Evolutionary conservation across 2,329 filamentous ascomycete genomes (phyloP).

Genomic region (Trichophyton schoenleinii): DNA sequence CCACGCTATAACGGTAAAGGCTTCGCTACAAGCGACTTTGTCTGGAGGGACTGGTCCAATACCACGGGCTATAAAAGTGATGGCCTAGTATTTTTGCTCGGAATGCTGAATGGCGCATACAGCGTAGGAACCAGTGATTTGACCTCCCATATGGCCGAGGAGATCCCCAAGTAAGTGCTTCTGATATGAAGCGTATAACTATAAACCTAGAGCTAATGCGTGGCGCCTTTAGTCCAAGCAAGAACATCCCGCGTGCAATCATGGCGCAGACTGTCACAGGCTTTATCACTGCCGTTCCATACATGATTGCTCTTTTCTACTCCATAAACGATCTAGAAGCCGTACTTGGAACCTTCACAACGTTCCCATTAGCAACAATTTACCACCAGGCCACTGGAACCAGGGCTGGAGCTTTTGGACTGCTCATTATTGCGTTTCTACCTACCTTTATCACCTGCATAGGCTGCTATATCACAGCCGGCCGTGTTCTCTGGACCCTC

Average conservation of each 20-base stretch:
- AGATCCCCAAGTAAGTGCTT: constrained; percentile 38
- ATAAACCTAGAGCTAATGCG: neutral
- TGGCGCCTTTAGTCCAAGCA: constrained; percentile 20
- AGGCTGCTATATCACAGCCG: constrained; percentile 48
- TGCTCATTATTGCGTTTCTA: constrained; percentile 46
- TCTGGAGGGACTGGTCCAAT: constrained; percentile 46
- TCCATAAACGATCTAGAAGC: constrained; percentile 35
- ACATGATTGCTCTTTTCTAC: constrained; percentile 41
- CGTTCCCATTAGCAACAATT: constrained; percentile 37
- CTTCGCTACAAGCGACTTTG: constrained; percentile 40
- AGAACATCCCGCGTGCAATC: constrained; percentile 40
- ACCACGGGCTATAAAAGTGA: constrained; percentile 33
- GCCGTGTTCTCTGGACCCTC: constrained; percentile 48
- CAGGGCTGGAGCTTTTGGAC: constrained; percentile 42
- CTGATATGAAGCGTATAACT: neutral
- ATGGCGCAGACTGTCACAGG: constrained; percentile 38
- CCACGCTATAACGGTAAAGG: constrained; percentile 30
- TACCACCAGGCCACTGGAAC: constrained; percentile 39
- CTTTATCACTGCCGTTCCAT: constrained; percentile 36
- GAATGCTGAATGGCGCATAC: constrained; percentile 58
- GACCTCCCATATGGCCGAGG: constrained; percentile 52
- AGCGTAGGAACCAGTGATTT: constrained; percentile 55
- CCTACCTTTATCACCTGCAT: constrained; percentile 42
- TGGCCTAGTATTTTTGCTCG: constrained; percentile 52
- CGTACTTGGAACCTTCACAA: constrained; percentile 27